phyloP scores from a whole-genome alignment of 805 yeast species.

The Saccharomycopsis javanensis region DNA sequence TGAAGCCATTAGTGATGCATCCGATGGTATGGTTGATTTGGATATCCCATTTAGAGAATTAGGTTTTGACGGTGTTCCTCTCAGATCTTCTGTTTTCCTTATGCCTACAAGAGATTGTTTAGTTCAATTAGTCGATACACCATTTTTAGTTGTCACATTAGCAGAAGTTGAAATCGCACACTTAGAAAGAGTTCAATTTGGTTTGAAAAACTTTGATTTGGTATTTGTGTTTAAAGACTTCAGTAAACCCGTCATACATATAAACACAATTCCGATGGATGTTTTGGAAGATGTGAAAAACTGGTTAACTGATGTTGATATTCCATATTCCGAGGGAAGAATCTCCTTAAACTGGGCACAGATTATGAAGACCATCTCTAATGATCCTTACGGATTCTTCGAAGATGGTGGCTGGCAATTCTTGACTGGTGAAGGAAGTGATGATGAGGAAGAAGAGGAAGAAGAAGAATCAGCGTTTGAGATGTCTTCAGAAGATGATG shows the following conservation, averaged over 20 bases:
- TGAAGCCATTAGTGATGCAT: constrained; percentile 82
- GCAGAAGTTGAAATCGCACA: constrained; percentile 92
- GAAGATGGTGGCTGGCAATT: constrained; percentile 94
- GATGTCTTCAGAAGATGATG: constrained; percentile 49
- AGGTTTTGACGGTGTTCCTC: constrained; percentile 97
- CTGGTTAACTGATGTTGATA: constrained; percentile 97
- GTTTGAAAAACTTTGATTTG: constrained; percentile 89
- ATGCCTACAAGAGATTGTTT: constrained; percentile 97
- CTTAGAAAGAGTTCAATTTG: constrained; percentile 94
- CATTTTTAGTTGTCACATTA: constrained; percentile 83
- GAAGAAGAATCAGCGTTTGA: constrained; percentile 65
- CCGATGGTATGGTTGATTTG: constrained; percentile 73
- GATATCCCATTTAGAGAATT: constrained; percentile 93
- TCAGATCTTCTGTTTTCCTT: constrained; percentile 85
- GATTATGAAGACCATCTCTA: constrained; percentile 86
- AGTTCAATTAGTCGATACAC: constrained; percentile 89
- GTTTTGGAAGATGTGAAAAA: constrained; percentile 85
- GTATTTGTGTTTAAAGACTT: constrained; percentile 96
- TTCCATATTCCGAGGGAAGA: constrained; percentile 90
- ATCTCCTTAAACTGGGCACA: constrained; percentile 93
- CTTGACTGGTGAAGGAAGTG: constrained; percentile 81
- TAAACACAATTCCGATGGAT: constrained; percentile 92
- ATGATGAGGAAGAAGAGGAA: constrained; percentile 56
- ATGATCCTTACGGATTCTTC: constrained; percentile 92
- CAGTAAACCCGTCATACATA: constrained; percentile 75